A percentile compares a stretch with the other conserved stretches of the same genome.
phyloP scores from a whole-genome alignment of 1,139 yeast genomes.

The Tardiomyces digboiensis region DNA sequence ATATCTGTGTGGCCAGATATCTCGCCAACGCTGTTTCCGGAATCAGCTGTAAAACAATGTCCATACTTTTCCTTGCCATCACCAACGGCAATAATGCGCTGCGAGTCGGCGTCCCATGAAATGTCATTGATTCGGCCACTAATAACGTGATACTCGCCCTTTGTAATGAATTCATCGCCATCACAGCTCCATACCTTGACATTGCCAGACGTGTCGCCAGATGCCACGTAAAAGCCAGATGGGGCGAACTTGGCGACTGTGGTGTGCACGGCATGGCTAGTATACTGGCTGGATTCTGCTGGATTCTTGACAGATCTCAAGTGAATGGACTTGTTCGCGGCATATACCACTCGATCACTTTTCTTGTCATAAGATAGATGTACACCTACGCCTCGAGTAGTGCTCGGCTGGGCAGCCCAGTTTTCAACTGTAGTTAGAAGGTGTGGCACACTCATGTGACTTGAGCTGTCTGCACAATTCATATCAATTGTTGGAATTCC shows the following conservation, averaged over 20 bases:
- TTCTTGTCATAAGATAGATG: slow-evolving; percentile 65
- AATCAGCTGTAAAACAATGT: slow-evolving; percentile 86
- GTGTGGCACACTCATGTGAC: too few relatives aligned
- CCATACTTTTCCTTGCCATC: slow-evolving; percentile 90
- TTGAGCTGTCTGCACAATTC: too few relatives aligned
- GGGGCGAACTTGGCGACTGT: slow-evolving; percentile 86
- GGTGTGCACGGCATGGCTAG: slow-evolving; percentile 58
- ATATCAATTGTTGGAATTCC: too few relatives aligned
- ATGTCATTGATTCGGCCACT: slow-evolving; percentile 77
- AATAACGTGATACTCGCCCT: slow-evolving; percentile 75
- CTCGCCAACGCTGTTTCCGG: slow-evolving; percentile 94
- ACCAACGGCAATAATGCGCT: slow-evolving; percentile 89
- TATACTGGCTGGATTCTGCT: slow-evolving; percentile 48
- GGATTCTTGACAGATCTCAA: slow-evolving; percentile 55
- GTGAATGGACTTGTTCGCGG: slow-evolving; percentile 71
- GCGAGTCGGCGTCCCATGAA: slow-evolving; percentile 89
- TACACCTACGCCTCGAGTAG: slow-evolving; percentile 59
- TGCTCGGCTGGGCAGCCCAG: slow-evolving; percentile 75
- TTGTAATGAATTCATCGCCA: slow-evolving; percentile 51
- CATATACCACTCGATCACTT: slow-evolving; percentile 65
- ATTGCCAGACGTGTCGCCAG: slow-evolving; percentile 84
- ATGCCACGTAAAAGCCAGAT: slow-evolving; percentile 81
- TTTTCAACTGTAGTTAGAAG: slow-evolving; percentile 7
- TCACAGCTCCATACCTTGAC: slow-evolving; percentile 66
- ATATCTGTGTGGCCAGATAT: slow-evolving; percentile 88